Conservation (phyloP, 2,329 filamentous ascomycete species). For the Pestalotiopsis sp. region DNA sequence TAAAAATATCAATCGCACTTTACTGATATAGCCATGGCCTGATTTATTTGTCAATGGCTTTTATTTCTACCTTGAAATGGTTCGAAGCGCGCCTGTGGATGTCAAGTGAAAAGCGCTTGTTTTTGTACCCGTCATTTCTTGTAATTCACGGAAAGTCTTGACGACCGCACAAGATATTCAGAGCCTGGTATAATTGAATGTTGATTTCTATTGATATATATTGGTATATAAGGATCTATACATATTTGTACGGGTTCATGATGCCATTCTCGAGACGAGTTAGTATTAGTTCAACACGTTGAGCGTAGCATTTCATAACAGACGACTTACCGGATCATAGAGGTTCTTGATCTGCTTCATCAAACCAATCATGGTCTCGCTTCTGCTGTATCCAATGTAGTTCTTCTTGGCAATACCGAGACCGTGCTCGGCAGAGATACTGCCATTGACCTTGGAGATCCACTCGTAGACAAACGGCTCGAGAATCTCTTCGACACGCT, state of each 20-base stretch:
- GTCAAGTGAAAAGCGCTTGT: no score
- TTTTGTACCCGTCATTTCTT: no score
- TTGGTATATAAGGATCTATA: conserved; percentile 45
- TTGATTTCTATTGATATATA: conserved; percentile 11
- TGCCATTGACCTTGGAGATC: conserved; percentile 85
- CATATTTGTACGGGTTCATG: conserved; percentile 99
- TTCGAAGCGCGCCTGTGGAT: no score
- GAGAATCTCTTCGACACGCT: conserved; percentile 80
- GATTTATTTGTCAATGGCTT: no score
- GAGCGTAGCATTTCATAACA: conserved; percentile 16
- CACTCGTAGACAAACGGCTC: conserved; percentile 98
- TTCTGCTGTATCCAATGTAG: conserved; percentile 90
- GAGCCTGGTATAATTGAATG: background rate
- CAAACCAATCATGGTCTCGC: conserved; percentile 80
- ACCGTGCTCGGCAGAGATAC: conserved; percentile 96
- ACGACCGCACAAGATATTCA: background rate
- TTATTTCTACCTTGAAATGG: no score
- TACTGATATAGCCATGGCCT: no score
- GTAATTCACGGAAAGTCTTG: no score
- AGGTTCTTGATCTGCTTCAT: conserved; percentile 96
- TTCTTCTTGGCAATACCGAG: conserved; percentile 94
- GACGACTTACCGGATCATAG: conserved; percentile 84
- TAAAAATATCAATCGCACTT: no score
- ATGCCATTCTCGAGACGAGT: conserved; percentile 75
- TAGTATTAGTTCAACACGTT: background rate